These are phyloP conservation scores for Gonapodya prolifera DNA, from an alignment of 192 early-diverging fungal species.

Conservation along the genomic window DNA sequence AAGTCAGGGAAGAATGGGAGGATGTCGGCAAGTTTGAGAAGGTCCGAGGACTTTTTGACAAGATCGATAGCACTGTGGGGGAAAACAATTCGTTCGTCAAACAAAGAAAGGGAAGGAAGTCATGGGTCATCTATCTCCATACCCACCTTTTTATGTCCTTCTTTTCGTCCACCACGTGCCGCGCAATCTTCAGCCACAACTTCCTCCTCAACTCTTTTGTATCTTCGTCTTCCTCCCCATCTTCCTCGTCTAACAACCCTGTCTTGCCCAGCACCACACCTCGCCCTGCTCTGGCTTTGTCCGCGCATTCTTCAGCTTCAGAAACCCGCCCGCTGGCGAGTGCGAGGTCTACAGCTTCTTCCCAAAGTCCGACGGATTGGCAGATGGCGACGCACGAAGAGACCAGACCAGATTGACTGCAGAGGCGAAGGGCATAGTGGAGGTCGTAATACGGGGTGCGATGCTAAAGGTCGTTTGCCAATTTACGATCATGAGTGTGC, in stretches of 20 bases:
- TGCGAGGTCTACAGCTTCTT: constrained; percentile 85
- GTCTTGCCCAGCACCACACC: too few species aligned
- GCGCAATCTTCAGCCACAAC: constrained; percentile 89
- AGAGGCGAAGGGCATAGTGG: constrained; percentile 84
- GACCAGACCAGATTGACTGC: constrained; percentile 65
- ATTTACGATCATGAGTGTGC: too few species aligned
- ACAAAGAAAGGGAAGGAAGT: too few species aligned
- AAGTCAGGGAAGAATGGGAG: constrained; percentile 96
- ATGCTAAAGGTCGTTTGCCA: too few species aligned
- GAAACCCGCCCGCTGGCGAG: constrained; percentile 24
- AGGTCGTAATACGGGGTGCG: constrained; percentile 74
- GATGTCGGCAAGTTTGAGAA: too few species aligned
- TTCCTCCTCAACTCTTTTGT: constrained; percentile 67
- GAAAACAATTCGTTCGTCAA: too few species aligned
- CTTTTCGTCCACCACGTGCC: constrained; percentile 73
- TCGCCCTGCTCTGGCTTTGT: constrained; percentile 59
- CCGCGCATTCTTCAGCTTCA: not conserved
- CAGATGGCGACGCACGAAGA: constrained; percentile 86
- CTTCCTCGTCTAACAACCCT: too few species aligned
- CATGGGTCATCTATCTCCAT: too few species aligned
- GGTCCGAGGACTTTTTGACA: too few species aligned
- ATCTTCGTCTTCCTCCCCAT: too few species aligned
- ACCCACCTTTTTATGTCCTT: constrained; percentile 71
- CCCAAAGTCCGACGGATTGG: constrained; percentile 71
- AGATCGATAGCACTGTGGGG: too few species aligned